Conservation (phyloP, 306 rosid species). For the Rosa chinensis region DNA sequence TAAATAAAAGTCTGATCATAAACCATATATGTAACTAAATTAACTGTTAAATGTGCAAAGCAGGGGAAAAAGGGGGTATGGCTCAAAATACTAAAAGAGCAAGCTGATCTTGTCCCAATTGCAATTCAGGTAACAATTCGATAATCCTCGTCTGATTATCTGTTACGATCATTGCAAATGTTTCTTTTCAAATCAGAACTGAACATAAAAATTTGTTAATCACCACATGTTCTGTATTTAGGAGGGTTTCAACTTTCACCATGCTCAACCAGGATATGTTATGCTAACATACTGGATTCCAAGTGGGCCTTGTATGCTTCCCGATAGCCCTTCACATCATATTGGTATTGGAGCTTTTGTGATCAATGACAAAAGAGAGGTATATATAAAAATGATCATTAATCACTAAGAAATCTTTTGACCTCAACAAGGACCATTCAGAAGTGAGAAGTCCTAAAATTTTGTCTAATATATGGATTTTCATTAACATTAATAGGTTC, state of each 20-base stretch:
- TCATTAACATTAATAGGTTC: slow-evolving; percentile 26
- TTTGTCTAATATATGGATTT: neutral
- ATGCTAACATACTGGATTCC: slow-evolving; percentile 50
- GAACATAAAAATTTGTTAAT: neutral
- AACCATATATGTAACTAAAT: neutral
- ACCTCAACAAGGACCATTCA: neutral
- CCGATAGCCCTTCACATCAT: slow-evolving; percentile 50
- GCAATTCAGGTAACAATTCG: slow-evolving; percentile 39
- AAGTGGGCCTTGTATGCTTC: slow-evolving; percentile 38
- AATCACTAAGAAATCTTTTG: neutral
- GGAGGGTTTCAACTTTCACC: slow-evolving; percentile 54
- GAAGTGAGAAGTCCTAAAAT: neutral
- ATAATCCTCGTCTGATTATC: neutral
- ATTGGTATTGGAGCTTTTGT: slow-evolving; percentile 45
- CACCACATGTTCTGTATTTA: neutral
- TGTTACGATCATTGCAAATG: neutral
- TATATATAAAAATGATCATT: slow-evolving; percentile 7
- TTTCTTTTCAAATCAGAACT: neutral
- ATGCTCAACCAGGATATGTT: slow-evolving; percentile 49
- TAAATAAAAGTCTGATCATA: neutral
- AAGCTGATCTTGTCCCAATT: slow-evolving; percentile 43
- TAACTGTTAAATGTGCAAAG: neutral
- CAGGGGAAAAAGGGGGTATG: slow-evolving; percentile 47
- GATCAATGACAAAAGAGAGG: slow-evolving; percentile 43
- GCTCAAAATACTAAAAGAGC: slow-evolving; percentile 45